Evolutionary conservation across 768 basidiomycete species (phyloP).

Genomic region (Suillus placidus): DNA sequence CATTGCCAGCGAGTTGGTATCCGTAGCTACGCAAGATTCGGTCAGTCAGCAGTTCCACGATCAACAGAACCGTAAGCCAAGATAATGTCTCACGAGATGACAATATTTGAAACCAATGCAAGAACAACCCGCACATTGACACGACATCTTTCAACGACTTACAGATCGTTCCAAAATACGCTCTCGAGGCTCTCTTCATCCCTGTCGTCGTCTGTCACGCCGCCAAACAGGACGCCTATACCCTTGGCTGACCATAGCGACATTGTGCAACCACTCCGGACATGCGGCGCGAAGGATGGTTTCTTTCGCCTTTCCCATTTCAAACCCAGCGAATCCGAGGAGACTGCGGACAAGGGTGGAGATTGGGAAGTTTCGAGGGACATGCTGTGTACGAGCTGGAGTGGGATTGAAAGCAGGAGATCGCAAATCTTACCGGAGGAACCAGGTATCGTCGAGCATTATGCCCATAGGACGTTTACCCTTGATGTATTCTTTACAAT

Average conservation of each 20-base stretch:
- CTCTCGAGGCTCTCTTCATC: slow-evolving; percentile 84
- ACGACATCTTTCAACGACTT: slow-evolving; percentile 21
- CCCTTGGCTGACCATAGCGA: slow-evolving; percentile 68
- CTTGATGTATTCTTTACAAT: slow-evolving; percentile 87
- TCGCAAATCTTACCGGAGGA: slow-evolving; percentile 58
- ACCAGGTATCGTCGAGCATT: slow-evolving; percentile 92
- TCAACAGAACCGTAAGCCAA: not conserved
- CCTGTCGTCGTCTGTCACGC: slow-evolving; percentile 85
- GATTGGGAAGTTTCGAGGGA: slow-evolving; percentile 28
- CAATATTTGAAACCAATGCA: not conserved
- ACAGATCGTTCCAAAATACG: slow-evolving; percentile 89
- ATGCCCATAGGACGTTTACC: slow-evolving; percentile 84
- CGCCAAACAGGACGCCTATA: slow-evolving; percentile 84
- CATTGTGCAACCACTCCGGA: slow-evolving; percentile 88
- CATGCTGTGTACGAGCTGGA: slow-evolving; percentile 29
- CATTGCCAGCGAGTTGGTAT: slow-evolving; percentile 74
- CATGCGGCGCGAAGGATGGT: slow-evolving; percentile 46
- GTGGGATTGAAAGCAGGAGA: not conserved
- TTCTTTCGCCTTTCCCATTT: slow-evolving; percentile 91
- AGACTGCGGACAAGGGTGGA: slow-evolving; percentile 35
- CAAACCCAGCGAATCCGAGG: slow-evolving; percentile 50
- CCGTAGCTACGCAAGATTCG: slow-evolving; percentile 56
- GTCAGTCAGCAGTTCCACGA: not conserved
- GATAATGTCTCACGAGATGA: not conserved
- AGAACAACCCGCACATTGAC: not conserved